Base-by-base conservation (phyloP, 495 filamentous ascomycete species). In the Penicillium argentinense region DNA sequence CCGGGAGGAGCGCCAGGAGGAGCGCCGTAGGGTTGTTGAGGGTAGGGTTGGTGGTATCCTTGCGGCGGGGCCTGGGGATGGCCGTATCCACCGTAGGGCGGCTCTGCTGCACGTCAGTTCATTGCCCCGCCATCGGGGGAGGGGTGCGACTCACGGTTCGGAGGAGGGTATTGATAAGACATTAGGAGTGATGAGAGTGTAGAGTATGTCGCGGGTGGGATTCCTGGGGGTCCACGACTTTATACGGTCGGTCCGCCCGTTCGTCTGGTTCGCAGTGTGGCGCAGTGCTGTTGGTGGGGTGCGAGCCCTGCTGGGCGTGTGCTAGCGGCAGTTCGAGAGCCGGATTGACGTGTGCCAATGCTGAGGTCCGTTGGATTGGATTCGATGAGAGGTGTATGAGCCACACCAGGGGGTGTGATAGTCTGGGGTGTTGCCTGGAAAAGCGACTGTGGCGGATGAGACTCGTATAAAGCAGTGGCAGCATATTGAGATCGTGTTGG, bases 41-140 rank as follows among this genome's bases (percentile, higher is more conserved):
- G 57, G 14, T 61, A 55, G 2, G 40, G 53, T 8, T 62, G 68
- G 42, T 64, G 64, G 37, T 66, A 65, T 32, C 66, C 70, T 25
- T 63, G 57, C 1, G 64, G 61, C 44, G 71, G 66, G 9, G 9
- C 16, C 9, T 21, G 16, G 6, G 8, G 33, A 36, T 62, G 61
- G 19, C 57, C 63, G 45, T 73, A 69, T 26, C 53, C 44, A 16
- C 61, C 49, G 27, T 66, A 61, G 3, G 55, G 64, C 36, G 59
- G 57, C 42, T 66, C 62, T 68, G 12, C 4, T 9, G 23, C 22
- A 14, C 5, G 39, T 57, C 25, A 55, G 53, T 17, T n/a, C n/a
- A n/a, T n/a, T n/a, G n/a, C n/a, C n/a, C n/a, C n/a, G n/a, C 38
- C n/a, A n/a, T 34, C 28, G 34, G 11, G 12, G n/a, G 4, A 24